Evolutionary conservation across 140 eudicot species (phyloP).

Genomic region (Bidens hawaiensis): DNA sequence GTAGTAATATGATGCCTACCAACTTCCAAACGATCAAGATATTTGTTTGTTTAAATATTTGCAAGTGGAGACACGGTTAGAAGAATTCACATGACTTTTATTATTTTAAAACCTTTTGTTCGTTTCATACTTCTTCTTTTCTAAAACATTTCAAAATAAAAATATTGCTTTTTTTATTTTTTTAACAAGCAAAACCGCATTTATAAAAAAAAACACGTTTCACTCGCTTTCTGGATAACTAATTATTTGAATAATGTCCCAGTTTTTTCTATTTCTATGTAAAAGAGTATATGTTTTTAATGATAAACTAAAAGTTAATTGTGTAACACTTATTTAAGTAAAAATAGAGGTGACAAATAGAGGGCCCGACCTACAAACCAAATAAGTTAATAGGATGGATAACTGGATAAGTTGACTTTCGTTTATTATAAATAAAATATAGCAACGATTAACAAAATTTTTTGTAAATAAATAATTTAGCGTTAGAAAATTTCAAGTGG

Average conservation of each 20-base stretch:
- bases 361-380: not conserved
- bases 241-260: not conserved
- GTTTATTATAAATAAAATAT: no score
- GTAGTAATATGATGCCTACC: slow-evolving; percentile 13
- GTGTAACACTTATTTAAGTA: not conserved
- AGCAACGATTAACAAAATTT: not conserved
- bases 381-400: not conserved
- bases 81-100: not conserved
- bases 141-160: no score
- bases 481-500: not conserved
- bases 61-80: not conserved
- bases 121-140: no score
- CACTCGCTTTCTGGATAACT: not conserved
- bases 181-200: no score
- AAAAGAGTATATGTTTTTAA: no score
- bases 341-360: not conserved
- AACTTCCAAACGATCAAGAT: slow-evolving; percentile 21
- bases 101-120: no score
- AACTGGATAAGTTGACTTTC: not conserved
- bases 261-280: no score
- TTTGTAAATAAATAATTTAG: not conserved
- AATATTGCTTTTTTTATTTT: no score
- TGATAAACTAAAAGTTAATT: no score
- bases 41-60: slow-evolving; percentile 10
- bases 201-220: no score